A percentile compares a stretch with the other conserved stretches of the same genome.
These are phyloP conservation scores for Fusarium sp. DNA, from an alignment of 2,329 filamentous ascomycete genomes.

Conservation along the genomic window DNA sequence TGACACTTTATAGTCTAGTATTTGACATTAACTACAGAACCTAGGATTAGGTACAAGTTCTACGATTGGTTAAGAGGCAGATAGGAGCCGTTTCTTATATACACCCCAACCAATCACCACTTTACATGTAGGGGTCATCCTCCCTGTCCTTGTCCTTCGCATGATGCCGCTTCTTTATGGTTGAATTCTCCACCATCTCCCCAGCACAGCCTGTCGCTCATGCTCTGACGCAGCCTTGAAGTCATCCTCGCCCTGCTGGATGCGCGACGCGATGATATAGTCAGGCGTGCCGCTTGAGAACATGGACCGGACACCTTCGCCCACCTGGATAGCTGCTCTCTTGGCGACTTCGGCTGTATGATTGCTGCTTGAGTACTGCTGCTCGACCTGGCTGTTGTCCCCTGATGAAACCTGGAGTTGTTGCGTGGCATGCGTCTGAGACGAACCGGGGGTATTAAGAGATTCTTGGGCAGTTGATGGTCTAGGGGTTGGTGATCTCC, in stretches of 20 bases:
- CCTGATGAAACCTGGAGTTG: too few species aligned
- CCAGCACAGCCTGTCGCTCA: neutral
- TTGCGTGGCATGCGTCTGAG: neutral
- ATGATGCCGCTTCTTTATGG: neutral
- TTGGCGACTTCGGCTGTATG: neutral
- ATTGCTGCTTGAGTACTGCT: neutral
- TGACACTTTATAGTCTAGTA: neutral
- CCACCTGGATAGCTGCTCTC: neutral
- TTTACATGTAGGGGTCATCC: neutral
- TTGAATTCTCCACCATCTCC: neutral
- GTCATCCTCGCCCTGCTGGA: neutral
- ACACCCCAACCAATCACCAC: neutral
- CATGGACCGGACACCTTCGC: neutral
- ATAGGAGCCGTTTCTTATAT: neutral
- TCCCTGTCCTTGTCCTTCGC: neutral
- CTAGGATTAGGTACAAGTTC: neutral
- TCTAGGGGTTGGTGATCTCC: neutral
- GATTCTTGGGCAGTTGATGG: neutral
- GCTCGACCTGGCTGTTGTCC: neutral
- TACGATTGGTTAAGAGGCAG: neutral
- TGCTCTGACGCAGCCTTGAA: neutral
- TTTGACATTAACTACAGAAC: too few species aligned
- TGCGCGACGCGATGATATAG: neutral
- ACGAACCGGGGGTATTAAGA: neutral
- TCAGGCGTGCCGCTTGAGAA: neutral